These are phyloP conservation scores for Aspergillus sclerotioniger DNA, from an alignment of 495 filamentous ascomycete genomes.

Conservation along the genomic window DNA sequence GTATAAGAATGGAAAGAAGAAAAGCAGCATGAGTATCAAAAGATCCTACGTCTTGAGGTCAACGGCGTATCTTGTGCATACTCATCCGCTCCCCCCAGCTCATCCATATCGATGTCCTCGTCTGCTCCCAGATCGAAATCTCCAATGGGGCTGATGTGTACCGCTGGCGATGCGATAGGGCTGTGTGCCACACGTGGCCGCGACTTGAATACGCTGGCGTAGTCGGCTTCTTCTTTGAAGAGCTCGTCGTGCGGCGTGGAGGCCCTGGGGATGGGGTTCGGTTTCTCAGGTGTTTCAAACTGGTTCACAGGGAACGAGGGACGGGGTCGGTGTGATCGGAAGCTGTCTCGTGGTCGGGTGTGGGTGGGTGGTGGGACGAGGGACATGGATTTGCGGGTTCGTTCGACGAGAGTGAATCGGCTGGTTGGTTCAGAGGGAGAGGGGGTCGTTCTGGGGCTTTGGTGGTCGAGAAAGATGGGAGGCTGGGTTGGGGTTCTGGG, in stretches of 20 bases:
- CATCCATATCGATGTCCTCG: conserved; percentile 9
- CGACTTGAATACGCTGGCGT: conserved; percentile 83
- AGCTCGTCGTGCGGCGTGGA: conserved; percentile 58
- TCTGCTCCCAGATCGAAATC: conserved; percentile 29
- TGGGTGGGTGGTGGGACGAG: conserved; percentile 35
- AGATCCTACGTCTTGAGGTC: conserved; percentile 11
- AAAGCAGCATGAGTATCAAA: background rate
- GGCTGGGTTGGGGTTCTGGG: conserved; percentile 6
- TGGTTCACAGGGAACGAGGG: conserved; percentile 61
- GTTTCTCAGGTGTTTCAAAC: conserved; percentile 55
- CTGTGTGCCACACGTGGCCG: conserved; percentile 75
- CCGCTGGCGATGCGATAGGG: conserved; percentile 61
- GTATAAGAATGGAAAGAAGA: conserved; percentile 1
- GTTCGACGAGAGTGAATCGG: conserved; percentile 55
- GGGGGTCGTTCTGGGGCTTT: background rate
- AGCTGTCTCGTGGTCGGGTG: conserved; percentile 26
- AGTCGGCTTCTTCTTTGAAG: conserved; percentile 68
- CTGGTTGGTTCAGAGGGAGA: conserved; percentile 18
- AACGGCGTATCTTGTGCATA: conserved; percentile 11
- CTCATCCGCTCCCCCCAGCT: background rate
- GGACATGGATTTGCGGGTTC: conserved; percentile 83
- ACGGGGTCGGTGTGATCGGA: conserved; percentile 34
- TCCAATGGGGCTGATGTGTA: conserved; percentile 38
- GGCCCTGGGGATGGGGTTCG: conserved; percentile 22
- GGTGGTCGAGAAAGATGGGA: background rate